Percentiles rank a stretch among this genome's conserved stretches.
These are phyloP conservation scores for Malus hybrid DNA, from an alignment of 331 rosid species.

Conservation along the genomic window DNA sequence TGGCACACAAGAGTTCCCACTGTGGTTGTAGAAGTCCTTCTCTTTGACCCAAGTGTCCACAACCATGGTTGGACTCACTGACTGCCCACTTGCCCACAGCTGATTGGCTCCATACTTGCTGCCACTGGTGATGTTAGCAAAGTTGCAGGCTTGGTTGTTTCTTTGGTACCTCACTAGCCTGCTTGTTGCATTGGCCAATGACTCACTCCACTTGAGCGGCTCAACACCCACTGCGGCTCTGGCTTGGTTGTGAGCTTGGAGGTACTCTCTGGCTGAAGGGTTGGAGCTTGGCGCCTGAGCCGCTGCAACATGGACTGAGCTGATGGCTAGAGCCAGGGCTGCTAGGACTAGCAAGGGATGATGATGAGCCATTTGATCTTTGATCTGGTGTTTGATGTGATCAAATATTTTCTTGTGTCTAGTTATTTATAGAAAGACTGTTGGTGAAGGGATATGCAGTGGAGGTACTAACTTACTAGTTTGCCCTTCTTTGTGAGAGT, in stretches of 20 bases:
- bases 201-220: slow-evolving; percentile 66
- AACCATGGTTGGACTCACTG: slow-evolving; percentile 45
- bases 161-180: slow-evolving; percentile 52
- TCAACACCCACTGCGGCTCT: slow-evolving; percentile 66
- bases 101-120: slow-evolving; percentile 80
- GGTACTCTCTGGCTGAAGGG: slow-evolving; percentile 40
- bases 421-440: not conserved
- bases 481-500: not conserved
- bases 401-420: not conserved
- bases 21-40: slow-evolving; percentile 54
- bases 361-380: not conserved
- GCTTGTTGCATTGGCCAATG: slow-evolving; percentile 50
- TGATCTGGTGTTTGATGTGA: not conserved
- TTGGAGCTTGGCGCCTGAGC: slow-evolving; percentile 2
- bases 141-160: slow-evolving; percentile 47
- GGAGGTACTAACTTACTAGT: not conserved
- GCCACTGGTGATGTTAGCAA: slow-evolving; percentile 49
- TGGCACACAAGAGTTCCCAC: slow-evolving; percentile 39
- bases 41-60: slow-evolving; percentile 78
- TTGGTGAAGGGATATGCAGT: not conserved
- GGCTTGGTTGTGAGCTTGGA: slow-evolving; percentile 74
- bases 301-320: slow-evolving; percentile 3
- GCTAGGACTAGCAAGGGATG: not conserved
- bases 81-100: slow-evolving; percentile 38
- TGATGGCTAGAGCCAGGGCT: slow-evolving; percentile 12